A percentile compares a stretch with the other conserved stretches of the same genome.
Conservation (phyloP, 805 yeast genomes). For the Schwanniomyces polymorphus region DNA sequence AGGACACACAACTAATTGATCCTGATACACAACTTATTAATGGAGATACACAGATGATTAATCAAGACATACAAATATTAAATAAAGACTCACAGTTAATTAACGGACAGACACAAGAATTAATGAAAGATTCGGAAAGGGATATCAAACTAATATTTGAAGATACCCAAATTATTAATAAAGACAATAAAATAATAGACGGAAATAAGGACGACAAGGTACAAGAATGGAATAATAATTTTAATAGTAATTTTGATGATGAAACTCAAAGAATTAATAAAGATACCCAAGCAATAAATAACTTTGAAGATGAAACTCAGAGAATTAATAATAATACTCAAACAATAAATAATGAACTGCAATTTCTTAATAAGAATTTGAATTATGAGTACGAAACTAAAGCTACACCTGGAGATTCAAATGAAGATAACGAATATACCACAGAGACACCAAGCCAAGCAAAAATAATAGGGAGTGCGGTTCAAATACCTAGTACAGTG, state of each 20-base stretch:
- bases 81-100: background rate
- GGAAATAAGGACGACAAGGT: background rate
- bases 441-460: background rate
- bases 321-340: slow-evolving; percentile 11
- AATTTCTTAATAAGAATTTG: background rate
- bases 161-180: background rate
- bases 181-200: slow-evolving; percentile 11
- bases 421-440: background rate
- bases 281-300: slow-evolving; percentile 14
- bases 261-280: background rate
- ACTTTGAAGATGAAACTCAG: background rate
- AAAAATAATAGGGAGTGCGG: slow-evolving; percentile 2
- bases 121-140: slow-evolving; percentile 9
- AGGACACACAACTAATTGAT: slow-evolving; percentile 11
- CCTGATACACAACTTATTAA: slow-evolving; percentile 2
- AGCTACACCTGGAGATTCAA: background rate
- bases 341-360: background rate
- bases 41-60: slow-evolving; percentile 12
- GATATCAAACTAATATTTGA: background rate
- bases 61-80: background rate
- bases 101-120: slow-evolving; percentile 15
- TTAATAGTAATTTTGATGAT: background rate
- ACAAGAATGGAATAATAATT: background rate
- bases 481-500: slow-evolving; percentile 21
- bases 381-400: background rate